Conservation (phyloP, 805 yeast species). For the Metschnikowia anglica region DNA sequence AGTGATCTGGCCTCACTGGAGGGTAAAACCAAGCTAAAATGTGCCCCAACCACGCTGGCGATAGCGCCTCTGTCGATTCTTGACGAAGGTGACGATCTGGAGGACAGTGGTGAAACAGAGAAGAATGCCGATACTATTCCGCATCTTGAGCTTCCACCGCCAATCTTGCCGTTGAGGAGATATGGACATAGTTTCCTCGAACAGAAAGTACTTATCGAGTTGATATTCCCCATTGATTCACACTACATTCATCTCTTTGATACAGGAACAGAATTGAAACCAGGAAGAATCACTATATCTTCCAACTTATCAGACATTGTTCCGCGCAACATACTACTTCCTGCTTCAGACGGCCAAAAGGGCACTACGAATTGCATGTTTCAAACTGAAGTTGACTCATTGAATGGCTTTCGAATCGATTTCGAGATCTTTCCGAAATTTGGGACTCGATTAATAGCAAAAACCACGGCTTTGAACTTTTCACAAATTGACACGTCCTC, state of each 20-base stretch:
- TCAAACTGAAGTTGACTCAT: slow-evolving; percentile 74
- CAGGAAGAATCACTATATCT: slow-evolving; percentile 81
- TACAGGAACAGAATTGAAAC: slow-evolving; percentile 46
- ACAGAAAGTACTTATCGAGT: slow-evolving; percentile 79
- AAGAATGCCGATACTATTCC: slow-evolving; percentile 73
- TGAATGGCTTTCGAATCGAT: slow-evolving; percentile 64
- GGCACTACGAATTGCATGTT: slow-evolving; percentile 65
- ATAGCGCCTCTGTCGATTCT: slow-evolving; percentile 27
- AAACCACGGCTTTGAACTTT: slow-evolving; percentile 72
- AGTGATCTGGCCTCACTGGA: background rate
- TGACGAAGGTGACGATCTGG: slow-evolving; percentile 34
- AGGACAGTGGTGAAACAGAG: slow-evolving; percentile 36
- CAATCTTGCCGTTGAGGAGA: slow-evolving; percentile 87
- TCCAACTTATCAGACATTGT: slow-evolving; percentile 76
- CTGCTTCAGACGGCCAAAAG: slow-evolving; percentile 57
- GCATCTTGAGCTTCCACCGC: slow-evolving; percentile 90
- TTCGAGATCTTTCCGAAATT: slow-evolving; percentile 92
- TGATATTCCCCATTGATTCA: slow-evolving; percentile 55
- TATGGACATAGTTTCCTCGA: slow-evolving; percentile 96
- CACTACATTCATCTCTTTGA: slow-evolving; percentile 49
- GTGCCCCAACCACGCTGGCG: background rate
- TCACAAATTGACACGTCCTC: slow-evolving; percentile 41
- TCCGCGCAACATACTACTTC: slow-evolving; percentile 82
- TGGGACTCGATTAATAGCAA: slow-evolving; percentile 90
- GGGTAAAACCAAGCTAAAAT: background rate